Evolutionary conservation across 495 filamentous ascomycete genomes (phyloP).

Genomic region (Penicillium waksmanii): DNA sequence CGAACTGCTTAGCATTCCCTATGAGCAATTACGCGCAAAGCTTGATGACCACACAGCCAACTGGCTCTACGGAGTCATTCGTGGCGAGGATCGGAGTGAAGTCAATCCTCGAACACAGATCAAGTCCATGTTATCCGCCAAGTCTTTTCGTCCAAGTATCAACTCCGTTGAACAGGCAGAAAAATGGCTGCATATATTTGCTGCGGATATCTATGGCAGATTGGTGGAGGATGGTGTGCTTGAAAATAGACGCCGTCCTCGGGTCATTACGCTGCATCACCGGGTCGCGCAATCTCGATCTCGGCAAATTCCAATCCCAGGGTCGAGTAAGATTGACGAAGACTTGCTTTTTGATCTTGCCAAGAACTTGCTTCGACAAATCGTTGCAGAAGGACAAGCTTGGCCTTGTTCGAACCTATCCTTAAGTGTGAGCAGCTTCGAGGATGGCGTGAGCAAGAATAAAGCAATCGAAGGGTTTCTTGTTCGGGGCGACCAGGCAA

Average conservation of each 20-base stretch:
- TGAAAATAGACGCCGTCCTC: slow-evolving; percentile 85
- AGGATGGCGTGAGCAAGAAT: slow-evolving; percentile 83
- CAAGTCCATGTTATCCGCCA: slow-evolving; percentile 98
- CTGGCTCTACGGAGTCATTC: slow-evolving; percentile 86
- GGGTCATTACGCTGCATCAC: slow-evolving; percentile 81
- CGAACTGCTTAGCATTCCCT: slow-evolving; percentile 70
- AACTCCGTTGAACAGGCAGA: slow-evolving; percentile 77
- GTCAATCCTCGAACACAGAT: slow-evolving; percentile 91
- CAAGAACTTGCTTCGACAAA: slow-evolving; percentile 73
- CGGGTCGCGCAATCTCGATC: slow-evolving; percentile 71
- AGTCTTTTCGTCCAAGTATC: slow-evolving; percentile 89
- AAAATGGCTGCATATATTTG: slow-evolving; percentile 90
- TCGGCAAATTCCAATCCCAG: slow-evolving; percentile 74
- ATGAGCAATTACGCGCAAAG: slow-evolving; percentile 78
- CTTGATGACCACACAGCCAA: slow-evolving; percentile 84
- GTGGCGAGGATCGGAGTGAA: slow-evolving; percentile 84
- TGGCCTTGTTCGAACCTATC: slow-evolving; percentile 91
- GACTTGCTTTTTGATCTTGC: slow-evolving; percentile 75
- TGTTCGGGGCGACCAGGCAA: slow-evolving; percentile 75
- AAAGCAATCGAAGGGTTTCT: slow-evolving; percentile 85
- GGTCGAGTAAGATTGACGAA: slow-evolving; percentile 73
- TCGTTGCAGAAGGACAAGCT: slow-evolving; percentile 72
- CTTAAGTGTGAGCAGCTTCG: slow-evolving; percentile 84
- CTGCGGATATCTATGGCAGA: slow-evolving; percentile 86
- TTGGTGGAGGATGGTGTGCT: slow-evolving; percentile 90